Evolutionary conservation across 805 yeast genomes (phyloP), one percentile per base, ranked within the genome.

Genomic region (Wickerhamomyces queroliae): DNA sequence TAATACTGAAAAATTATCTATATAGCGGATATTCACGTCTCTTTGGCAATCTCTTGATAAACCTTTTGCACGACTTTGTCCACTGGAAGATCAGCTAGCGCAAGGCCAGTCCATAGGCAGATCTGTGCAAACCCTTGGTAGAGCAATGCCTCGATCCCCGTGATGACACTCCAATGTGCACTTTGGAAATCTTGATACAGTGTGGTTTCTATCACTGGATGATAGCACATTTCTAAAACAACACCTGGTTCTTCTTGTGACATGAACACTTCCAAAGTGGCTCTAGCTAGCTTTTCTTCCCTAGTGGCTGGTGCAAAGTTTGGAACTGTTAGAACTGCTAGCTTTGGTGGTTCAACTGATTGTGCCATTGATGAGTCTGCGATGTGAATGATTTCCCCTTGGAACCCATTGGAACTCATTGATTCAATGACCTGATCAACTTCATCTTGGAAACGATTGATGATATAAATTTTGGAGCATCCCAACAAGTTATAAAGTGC

Each of bases 91-190:
- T n/a, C n/a, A n/a, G n/a, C n/a, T n/a, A n/a, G n/a, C n/a, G n/a
- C n/a, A n/a, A n/a, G n/a, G n/a, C 55, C 55, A 10, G 55, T 52
- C 57, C 55, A 52, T 11, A 52, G 29, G 1, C 45, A 43, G 19
- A 50, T 54, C 26, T 52, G 57, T 8, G 54, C 57, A 23, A 52
- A 38, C 16, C 55, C 55, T 21, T 50, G 55, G 35, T 52, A 48
- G 8, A 52, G 50, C 57, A 52, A 50, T 8, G 57, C 54, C 37
- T 52, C 57, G 13, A 50, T 51, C 27, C 57, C 57, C 13, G 43
- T 43, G 28, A 52, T 46, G 30, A 52, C 57, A 20, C 44, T 45
- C 57, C 57, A 52, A 7, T 42, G 27, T 6, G 42, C 18, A 7
- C 33, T 20, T 1, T 15, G 23, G 24, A 49, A 52, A 6, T 51